Percentiles rank a stretch among this genome's conserved stretches.
phyloP scores from a whole-genome alignment of 2,329 filamentous ascomycete genomes.

The Aspergillus sergii region DNA sequence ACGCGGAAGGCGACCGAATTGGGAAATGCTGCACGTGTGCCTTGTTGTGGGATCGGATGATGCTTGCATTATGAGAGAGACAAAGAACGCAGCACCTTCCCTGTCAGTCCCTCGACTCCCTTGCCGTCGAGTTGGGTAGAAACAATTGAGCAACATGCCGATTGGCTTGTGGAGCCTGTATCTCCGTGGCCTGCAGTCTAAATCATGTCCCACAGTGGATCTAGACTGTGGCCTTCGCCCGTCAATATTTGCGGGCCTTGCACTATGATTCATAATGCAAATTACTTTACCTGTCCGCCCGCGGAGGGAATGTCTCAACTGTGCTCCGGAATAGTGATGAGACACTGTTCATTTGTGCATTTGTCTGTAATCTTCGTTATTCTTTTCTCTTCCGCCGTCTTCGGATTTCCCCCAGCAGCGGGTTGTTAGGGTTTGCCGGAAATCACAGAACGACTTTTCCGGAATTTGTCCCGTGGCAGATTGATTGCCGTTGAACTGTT shows the following conservation, averaged over 20 bases:
- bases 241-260: background rate
- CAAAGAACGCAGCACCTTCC: background rate
- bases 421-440: background rate
- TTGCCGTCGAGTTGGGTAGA: background rate
- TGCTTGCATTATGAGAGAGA: background rate
- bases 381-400: background rate
- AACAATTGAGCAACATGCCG: background rate
- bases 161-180: background rate
- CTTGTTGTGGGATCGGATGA: background rate
- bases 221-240: background rate
- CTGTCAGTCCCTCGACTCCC: background rate
- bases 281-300: background rate
- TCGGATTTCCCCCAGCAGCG: background rate
- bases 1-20: background rate
- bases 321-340: too few species aligned
- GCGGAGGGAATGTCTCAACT: background rate
- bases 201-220: slow-evolving; percentile 1
- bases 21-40: background rate
- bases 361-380: background rate
- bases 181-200: background rate
- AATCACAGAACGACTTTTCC: background rate
- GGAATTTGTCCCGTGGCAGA: background rate
- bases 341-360: background rate
- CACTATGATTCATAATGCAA: background rate
- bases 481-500: background rate